phyloP scores from a whole-genome alignment of 2,329 filamentous ascomycete genomes.

The Xylariomycetidae sp. region DNA sequence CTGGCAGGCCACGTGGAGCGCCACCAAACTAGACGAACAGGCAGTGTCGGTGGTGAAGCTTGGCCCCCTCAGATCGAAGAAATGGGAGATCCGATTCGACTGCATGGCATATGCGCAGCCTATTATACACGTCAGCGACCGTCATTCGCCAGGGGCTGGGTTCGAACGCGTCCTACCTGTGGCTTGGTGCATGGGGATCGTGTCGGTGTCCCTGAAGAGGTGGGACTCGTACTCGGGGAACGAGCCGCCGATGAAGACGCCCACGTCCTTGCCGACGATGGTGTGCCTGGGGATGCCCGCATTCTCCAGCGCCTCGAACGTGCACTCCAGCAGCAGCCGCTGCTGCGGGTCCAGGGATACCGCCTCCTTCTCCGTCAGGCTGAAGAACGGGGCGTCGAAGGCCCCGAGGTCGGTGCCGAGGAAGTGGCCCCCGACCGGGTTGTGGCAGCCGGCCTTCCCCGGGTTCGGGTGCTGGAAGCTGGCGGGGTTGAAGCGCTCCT shows the following conservation, averaged over 20 bases:
- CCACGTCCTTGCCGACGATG: slow-evolving; percentile 41
- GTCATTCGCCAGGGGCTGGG: neutral
- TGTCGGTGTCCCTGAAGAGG: slow-evolving; percentile 37
- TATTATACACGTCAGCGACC: slow-evolving; percentile 17
- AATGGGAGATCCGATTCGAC: slow-evolving; percentile 49
- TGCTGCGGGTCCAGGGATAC: slow-evolving; percentile 50
- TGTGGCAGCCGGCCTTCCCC: slow-evolving; percentile 29
- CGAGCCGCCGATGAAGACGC: slow-evolving; percentile 43
- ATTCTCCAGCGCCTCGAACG: slow-evolving; percentile 49
- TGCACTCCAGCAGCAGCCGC: slow-evolving; percentile 45
- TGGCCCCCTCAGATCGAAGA: slow-evolving; percentile 48
- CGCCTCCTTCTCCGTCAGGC: slow-evolving; percentile 43
- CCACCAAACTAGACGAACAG: slow-evolving; percentile 45
- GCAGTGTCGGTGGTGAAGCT: slow-evolving; percentile 47
- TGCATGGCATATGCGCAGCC: slow-evolving; percentile 45
- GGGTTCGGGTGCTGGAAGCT: slow-evolving; percentile 27
- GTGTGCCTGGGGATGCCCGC: slow-evolving; percentile 42
- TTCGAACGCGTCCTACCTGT: slow-evolving; percentile 31
- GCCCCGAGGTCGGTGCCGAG: slow-evolving; percentile 38
- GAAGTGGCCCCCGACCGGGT: slow-evolving; percentile 30
- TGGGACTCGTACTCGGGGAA: slow-evolving; percentile 43
- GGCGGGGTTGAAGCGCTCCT: slow-evolving; percentile 40
- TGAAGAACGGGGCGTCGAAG: slow-evolving; percentile 49
- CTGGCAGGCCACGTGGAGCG: slow-evolving; percentile 44
- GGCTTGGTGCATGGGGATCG: slow-evolving; percentile 45